Evolutionary conservation across 768 basidiomycete genomes (phyloP).

Genomic region (Boletus speciosus): DNA sequence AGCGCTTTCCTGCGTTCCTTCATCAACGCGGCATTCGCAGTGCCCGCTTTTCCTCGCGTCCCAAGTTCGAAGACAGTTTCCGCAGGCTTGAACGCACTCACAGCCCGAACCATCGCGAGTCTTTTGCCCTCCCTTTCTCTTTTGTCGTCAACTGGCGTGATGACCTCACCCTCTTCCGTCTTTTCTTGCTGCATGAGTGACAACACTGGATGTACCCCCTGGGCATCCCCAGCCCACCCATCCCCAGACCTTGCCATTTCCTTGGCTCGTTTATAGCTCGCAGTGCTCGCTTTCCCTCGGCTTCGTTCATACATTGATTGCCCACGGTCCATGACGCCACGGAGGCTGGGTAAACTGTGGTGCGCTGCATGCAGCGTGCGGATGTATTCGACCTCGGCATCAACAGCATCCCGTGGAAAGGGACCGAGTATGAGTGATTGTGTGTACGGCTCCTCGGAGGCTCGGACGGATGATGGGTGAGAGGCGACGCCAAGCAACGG

Average conservation of each 20-base stretch:
- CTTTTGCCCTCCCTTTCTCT: slow-evolving; percentile 40
- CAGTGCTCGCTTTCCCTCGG: slow-evolving; percentile 82
- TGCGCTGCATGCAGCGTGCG: slow-evolving; percentile 61
- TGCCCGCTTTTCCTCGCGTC: slow-evolving; percentile 58
- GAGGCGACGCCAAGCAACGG: slow-evolving; percentile 53
- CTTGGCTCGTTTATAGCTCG: slow-evolving; percentile 87
- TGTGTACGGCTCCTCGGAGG: slow-evolving; percentile 62
- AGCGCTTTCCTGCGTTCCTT: slow-evolving; percentile 80
- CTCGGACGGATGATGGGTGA: slow-evolving; percentile 31
- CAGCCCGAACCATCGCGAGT: slow-evolving; percentile 63
- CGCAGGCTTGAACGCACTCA: slow-evolving; percentile 76
- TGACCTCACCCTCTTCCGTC: slow-evolving; percentile 26
- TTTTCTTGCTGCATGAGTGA: slow-evolving; percentile 39
- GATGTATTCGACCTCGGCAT: slow-evolving; percentile 82
- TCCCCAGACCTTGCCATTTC: slow-evolving; percentile 67
- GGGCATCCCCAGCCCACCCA: slow-evolving; percentile 63
- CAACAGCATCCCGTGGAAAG: slow-evolving; percentile 74
- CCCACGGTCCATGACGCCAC: slow-evolving; percentile 83
- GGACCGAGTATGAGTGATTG: slow-evolving; percentile 76
- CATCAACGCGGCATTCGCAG: slow-evolving; percentile 73
- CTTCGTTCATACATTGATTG: slow-evolving; percentile 94
- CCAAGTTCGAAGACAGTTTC: slow-evolving; percentile 94
- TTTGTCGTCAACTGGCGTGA: slow-evolving; percentile 34
- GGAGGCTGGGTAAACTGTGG: slow-evolving; percentile 59
- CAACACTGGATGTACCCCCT: slow-evolving; percentile 69